phyloP scores from a whole-genome alignment of 805 yeast genomes.

The Yamadazyma laniorum region DNA sequence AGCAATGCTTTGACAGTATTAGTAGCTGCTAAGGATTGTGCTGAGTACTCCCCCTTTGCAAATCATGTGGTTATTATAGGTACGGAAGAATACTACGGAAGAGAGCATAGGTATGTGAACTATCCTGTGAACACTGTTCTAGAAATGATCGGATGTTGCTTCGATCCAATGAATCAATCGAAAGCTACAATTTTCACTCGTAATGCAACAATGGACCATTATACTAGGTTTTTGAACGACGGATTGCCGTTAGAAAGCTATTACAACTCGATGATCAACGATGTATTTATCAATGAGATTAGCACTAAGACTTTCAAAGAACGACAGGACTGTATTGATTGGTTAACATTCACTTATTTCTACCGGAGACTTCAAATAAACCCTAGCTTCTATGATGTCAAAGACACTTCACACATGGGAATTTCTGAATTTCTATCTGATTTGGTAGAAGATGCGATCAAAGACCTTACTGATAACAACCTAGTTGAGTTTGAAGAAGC shows the following conservation, averaged over 20 bases:
- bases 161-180: conserved; percentile 28
- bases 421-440: conserved; percentile 83
- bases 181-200: conserved; percentile 54
- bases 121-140: conserved; percentile 62
- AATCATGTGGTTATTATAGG: conserved; percentile 62
- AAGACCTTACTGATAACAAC: conserved; percentile 58
- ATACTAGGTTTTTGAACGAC: conserved; percentile 66
- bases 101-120: conserved; percentile 66
- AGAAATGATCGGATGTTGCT: conserved; percentile 60
- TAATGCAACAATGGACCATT: conserved; percentile 55
- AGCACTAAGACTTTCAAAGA: conserved; percentile 58
- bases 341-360: conserved; percentile 82
- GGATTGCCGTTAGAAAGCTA: conserved; percentile 85
- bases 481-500: conserved; percentile 58
- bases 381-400: conserved; percentile 86
- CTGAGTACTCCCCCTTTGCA: conserved; percentile 48
- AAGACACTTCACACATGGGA: conserved; percentile 60
- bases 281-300: conserved; percentile 72
- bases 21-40: conserved; percentile 61
- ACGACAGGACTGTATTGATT: conserved; percentile 86
- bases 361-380: conserved; percentile 77
- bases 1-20: conserved; percentile 53
- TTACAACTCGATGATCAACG: conserved; percentile 56
- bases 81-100: conserved; percentile 69
- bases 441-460: conserved; percentile 66